These are phyloP conservation scores for Debaryomyces sp. DNA, from an alignment of 1,139 yeast genomes.

Conservation along the genomic window DNA sequence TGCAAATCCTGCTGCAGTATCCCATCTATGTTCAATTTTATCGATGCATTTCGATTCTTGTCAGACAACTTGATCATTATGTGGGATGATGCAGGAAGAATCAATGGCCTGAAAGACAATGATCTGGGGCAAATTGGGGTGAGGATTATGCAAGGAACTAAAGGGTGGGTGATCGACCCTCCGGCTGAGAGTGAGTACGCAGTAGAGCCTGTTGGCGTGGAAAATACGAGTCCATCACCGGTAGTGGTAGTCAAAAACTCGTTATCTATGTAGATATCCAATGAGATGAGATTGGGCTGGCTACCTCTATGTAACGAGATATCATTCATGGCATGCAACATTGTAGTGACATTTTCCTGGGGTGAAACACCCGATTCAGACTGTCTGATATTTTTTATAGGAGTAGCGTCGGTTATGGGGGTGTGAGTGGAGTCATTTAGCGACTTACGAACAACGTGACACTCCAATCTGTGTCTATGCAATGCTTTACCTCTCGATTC, in stretches of 20 bases:
- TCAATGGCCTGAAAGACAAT: constrained; percentile 80
- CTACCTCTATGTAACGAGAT: constrained; percentile 86
- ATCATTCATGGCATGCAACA: constrained; percentile 86
- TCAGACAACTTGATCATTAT: constrained; percentile 69
- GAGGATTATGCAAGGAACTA: constrained; percentile 76
- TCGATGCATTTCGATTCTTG: constrained; percentile 39
- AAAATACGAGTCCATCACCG: constrained; percentile 83
- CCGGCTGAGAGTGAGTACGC: constrained; percentile 91
- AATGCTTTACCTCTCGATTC: constrained; percentile 69
- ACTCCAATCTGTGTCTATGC: constrained; percentile 76
- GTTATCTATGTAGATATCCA: constrained; percentile 81
- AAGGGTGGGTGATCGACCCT: constrained; percentile 90
- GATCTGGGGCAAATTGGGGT: constrained; percentile 94
- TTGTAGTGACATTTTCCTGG: constrained; percentile 16
- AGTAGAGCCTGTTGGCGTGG: constrained; percentile 95
- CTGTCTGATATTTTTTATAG: constrained; percentile 12
- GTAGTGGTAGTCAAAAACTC: constrained; percentile 85
- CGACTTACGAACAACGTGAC: constrained; percentile 59
- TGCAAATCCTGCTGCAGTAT: constrained; percentile 66
- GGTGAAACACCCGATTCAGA: constrained; percentile 19
- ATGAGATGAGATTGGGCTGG: constrained; percentile 79
- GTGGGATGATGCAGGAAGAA: constrained; percentile 73
- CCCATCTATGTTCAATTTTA: constrained; percentile 79
- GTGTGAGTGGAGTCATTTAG: not conserved
- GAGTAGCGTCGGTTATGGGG: not conserved